Evolutionary conservation across 2,329 filamentous ascomycete species (phyloP).

Genomic region (Cladosporium phlei): DNA sequence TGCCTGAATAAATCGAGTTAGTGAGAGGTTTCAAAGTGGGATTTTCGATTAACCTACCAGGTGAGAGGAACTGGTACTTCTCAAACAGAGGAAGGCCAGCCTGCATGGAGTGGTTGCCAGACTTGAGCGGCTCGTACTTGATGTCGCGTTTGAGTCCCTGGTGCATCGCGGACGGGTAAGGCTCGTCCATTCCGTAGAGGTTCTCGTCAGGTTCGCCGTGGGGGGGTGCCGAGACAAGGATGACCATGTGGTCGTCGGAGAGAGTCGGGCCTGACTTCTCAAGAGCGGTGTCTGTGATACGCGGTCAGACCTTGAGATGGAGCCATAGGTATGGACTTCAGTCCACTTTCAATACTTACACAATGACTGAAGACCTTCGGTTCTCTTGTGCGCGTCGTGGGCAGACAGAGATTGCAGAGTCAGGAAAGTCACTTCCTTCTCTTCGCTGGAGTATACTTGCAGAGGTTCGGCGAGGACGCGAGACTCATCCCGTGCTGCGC

Average conservation of each 20-base stretch:
- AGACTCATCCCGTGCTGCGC: slow-evolving; percentile 10
- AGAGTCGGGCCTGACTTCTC: not conserved
- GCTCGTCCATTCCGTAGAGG: slow-evolving; percentile 61
- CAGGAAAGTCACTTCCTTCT: not conserved
- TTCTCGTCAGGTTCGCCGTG: slow-evolving; percentile 16
- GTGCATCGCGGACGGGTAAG: slow-evolving; percentile 60
- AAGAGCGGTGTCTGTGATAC: not conserved
- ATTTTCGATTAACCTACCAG: slow-evolving; percentile 54
- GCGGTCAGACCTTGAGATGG: too few relatives aligned
- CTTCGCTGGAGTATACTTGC: not conserved
- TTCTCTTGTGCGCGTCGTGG: not conserved
- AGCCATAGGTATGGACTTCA: too few relatives aligned
- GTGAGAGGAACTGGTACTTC: slow-evolving; percentile 90
- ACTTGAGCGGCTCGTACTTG: slow-evolving; percentile 27
- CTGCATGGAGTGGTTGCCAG: slow-evolving; percentile 20
- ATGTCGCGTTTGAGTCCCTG: slow-evolving; percentile 70
- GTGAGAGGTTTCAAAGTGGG: not conserved
- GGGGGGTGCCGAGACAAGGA: slow-evolving; percentile 13
- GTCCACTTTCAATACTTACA: too few relatives aligned
- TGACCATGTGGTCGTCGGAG: slow-evolving; percentile 9
- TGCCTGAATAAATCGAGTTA: slow-evolving; percentile 43
- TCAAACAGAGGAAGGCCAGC: slow-evolving; percentile 64
- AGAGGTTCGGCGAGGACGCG: not conserved
- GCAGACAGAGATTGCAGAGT: not conserved
- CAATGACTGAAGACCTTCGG: not conserved